Conservation (phyloP, 768 basidiomycete species). For the Agrocybe praecox region DNA sequence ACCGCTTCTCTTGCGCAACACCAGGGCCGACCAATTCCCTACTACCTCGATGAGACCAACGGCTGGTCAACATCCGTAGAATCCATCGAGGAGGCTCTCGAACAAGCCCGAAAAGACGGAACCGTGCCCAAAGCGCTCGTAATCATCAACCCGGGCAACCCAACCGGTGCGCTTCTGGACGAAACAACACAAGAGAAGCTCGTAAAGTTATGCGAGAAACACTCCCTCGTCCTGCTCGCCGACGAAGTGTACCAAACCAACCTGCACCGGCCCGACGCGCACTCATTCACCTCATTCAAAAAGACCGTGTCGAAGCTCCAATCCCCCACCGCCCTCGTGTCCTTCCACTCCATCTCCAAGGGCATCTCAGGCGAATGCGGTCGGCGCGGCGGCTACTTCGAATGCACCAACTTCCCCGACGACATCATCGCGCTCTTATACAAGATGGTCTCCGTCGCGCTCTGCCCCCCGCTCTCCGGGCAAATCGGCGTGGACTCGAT, state of each 20-base stretch:
- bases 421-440: slow-evolving; percentile 87
- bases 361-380: slow-evolving; percentile 97
- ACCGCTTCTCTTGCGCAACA: slow-evolving; percentile 91
- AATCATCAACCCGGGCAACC: slow-evolving; percentile 98
- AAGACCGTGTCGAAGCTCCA: slow-evolving; percentile 70
- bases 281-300: slow-evolving; percentile 94
- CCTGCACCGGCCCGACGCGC: slow-evolving; percentile 66
- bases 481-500: slow-evolving; percentile 94
- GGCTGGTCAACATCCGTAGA: slow-evolving; percentile 82
- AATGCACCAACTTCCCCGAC: slow-evolving; percentile 79
- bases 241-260: slow-evolving; percentile 99
- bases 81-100: slow-evolving; percentile 68
- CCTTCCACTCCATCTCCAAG: slow-evolving; percentile 98
- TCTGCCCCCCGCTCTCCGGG: slow-evolving; percentile 89
- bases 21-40: slow-evolving; percentile 80
- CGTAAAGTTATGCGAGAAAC: slow-evolving; percentile 82
- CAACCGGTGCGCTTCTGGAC: slow-evolving; percentile 86
- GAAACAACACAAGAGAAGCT: slow-evolving; percentile 71
- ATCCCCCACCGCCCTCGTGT: slow-evolving; percentile 83
- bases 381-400: slow-evolving; percentile 96
- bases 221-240: slow-evolving; percentile 87
- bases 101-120: slow-evolving; percentile 63
- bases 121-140: slow-evolving; percentile 81
- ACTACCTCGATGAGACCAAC: slow-evolving; percentile 81
- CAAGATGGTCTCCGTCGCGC: slow-evolving; percentile 91